A percentile compares a stretch with the other conserved stretches of the same genome.
These are phyloP conservation scores for Eimeria acervulina DNA, from an alignment of 169 alveolate species.

Conservation along the genomic window DNA sequence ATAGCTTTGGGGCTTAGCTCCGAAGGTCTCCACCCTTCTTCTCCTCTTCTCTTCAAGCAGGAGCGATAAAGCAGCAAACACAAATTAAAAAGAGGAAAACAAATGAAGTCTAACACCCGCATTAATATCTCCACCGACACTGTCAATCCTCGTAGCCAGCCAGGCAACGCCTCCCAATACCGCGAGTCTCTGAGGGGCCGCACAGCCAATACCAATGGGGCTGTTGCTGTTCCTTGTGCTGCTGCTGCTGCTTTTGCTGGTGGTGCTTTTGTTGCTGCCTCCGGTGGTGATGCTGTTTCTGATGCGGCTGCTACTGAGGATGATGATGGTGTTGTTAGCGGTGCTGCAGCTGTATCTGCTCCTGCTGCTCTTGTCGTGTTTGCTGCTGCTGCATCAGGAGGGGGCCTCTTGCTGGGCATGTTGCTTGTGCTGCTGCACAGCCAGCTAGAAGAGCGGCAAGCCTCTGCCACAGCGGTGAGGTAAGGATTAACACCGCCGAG, in stretches of 20 bases:
- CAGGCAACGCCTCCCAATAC: background rate
- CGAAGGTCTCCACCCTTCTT: background rate
- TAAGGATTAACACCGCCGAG: slow-evolving; percentile 7
- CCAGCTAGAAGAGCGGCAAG: slow-evolving; percentile 53
- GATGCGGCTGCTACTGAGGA: background rate
- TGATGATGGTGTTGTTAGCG: background rate
- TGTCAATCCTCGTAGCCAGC: background rate
- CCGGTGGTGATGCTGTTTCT: background rate
- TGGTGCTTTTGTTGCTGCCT: background rate
- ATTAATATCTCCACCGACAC: background rate
- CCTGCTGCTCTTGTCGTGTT: background rate
- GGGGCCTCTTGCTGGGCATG: background rate
- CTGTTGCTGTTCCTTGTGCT: background rate
- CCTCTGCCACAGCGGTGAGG: slow-evolving; percentile 40
- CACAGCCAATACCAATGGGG: background rate
- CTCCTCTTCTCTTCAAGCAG: background rate
- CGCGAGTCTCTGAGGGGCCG: background rate
- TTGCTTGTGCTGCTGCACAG: background rate
- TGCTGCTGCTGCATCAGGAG: background rate
- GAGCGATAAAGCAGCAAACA: background rate
- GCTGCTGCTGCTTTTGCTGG: background rate
- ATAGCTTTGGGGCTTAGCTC: background rate
- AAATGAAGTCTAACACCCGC: background rate
- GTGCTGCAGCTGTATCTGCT: background rate
- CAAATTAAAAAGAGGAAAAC: background rate